These are phyloP conservation scores for Aspergillus brasiliensis DNA, from an alignment of 2,329 filamentous ascomycete genomes.

Conservation along the genomic window DNA sequence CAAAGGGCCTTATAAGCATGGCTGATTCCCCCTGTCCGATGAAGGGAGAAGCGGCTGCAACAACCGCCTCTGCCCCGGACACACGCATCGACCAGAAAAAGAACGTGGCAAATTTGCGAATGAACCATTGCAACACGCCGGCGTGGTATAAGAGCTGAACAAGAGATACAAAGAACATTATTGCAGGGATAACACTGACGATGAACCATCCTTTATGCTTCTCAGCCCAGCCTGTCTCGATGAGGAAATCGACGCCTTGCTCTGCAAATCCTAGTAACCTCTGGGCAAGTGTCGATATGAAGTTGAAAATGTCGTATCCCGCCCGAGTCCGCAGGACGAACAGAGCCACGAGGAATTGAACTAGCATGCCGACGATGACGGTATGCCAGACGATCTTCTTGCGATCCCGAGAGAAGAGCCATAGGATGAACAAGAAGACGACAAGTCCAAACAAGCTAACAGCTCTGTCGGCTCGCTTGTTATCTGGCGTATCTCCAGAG, in stretches of 20 bases:
- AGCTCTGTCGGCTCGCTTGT: constrained; percentile 77
- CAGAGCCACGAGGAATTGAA: constrained; percentile 83
- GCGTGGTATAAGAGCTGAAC: constrained; percentile 83
- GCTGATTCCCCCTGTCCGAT: constrained; percentile 93
- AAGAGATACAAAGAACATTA: constrained; percentile 95
- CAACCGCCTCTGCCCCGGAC: constrained; percentile 89
- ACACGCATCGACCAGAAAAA: constrained; percentile 90
- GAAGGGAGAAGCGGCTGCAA: constrained; percentile 89
- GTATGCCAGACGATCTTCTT: constrained; percentile 67
- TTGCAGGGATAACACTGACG: constrained; percentile 77
- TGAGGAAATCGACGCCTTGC: constrained; percentile 74
- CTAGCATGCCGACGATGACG: constrained; percentile 84
- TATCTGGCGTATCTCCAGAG: constrained; percentile 70
- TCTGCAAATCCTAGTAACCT: constrained; percentile 74
- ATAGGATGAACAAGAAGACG: constrained; percentile 70
- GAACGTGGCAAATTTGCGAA: constrained; percentile 82
- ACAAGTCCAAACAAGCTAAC: constrained; percentile 77
- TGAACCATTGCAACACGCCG: constrained; percentile 84
- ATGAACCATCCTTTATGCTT: constrained; percentile 67
- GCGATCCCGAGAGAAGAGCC: constrained; percentile 70
- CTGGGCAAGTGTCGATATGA: constrained; percentile 75
- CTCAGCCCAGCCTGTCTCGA: constrained; percentile 48
- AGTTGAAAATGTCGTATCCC: constrained; percentile 89
- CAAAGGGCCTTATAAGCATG: constrained; percentile 87
- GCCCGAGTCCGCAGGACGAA: constrained; percentile 81